Conservation (phyloP, 352 stramenopile genomes). For the Globisporangium barbulae region DNA sequence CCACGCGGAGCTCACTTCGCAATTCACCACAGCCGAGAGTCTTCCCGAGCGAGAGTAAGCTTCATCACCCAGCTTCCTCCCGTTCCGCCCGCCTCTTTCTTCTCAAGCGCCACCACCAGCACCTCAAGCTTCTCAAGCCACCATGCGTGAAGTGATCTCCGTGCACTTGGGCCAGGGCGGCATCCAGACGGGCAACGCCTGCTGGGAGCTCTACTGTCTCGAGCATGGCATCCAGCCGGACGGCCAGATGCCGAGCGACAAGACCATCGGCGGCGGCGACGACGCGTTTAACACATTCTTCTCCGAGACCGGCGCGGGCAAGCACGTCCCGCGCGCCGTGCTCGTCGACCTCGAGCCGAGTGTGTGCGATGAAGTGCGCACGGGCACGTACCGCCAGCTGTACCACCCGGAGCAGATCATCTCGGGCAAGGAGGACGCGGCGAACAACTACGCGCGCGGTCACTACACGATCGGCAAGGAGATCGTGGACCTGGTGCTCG, state of each 20-base stretch:
- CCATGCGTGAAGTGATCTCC: conserved; percentile 77
- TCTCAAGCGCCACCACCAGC: not conserved
- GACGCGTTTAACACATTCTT: conserved; percentile 99
- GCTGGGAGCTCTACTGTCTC: conserved; percentile 82
- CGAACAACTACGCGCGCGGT: conserved; percentile 91
- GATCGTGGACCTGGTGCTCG: conserved; percentile 96
- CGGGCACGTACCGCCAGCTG: conserved; percentile 94
- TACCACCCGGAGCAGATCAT: conserved; percentile 99
- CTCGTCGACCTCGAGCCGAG: conserved; percentile 98
- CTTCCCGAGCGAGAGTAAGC: conserved; percentile 39
- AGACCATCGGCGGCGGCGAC: conserved; percentile 91
- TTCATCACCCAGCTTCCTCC: conserved; percentile 73
- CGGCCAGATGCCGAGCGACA: conserved; percentile 92
- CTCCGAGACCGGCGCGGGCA: conserved; percentile 90
- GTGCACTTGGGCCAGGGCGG: conserved; percentile 87
- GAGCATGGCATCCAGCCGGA: conserved; percentile 91
- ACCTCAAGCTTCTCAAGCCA: not conserved
- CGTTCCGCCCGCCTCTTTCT: not conserved
- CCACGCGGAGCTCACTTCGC: not conserved
- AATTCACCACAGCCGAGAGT: conserved; percentile 7
- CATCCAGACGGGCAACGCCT: conserved; percentile 85
- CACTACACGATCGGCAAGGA: conserved; percentile 95
- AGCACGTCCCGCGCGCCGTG: conserved; percentile 97
- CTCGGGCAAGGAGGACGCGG: conserved; percentile 96
- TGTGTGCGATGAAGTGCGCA: conserved; percentile 97